These are phyloP conservation scores for Venturia effusa DNA, from an alignment of 2,329 filamentous ascomycete genomes.

Conservation along the genomic window DNA sequence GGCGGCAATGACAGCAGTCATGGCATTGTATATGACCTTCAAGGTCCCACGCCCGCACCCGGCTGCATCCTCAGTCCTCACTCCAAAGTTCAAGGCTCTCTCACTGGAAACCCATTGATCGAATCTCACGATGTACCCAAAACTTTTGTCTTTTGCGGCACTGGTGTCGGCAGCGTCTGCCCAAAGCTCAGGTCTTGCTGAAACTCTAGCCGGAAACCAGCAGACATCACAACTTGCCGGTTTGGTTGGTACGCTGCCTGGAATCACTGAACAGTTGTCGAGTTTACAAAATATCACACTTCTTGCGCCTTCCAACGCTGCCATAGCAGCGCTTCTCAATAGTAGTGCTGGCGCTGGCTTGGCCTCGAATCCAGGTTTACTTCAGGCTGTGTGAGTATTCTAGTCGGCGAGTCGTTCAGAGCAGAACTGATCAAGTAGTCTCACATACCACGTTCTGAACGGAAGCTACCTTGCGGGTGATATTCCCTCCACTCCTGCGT, in stretches of 20 bases:
- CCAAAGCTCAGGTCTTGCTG: constrained; percentile 22
- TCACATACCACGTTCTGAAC: constrained; percentile 49
- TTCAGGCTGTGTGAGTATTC: constrained; percentile 29
- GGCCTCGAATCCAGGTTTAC: constrained; percentile 20
- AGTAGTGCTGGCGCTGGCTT: constrained; percentile 21
- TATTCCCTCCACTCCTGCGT: constrained; percentile 30
- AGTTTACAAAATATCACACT: constrained; percentile 43
- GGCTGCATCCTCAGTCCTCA: neutral
- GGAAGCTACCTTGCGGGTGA: constrained; percentile 33
- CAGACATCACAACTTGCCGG: constrained; percentile 23
- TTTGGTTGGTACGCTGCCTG: constrained; percentile 27
- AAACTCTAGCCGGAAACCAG: constrained; percentile 21
- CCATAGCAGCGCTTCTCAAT: constrained; percentile 31
- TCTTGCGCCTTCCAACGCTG: constrained; percentile 46
- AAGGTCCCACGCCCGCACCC: neutral
- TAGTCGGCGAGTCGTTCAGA: too few species aligned
- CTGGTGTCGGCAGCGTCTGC: constrained; percentile 24
- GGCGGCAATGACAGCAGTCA: neutral
- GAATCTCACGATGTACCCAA: constrained; percentile 27
- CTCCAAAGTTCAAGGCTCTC: neutral
- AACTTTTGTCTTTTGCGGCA: constrained; percentile 25
- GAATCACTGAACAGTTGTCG: constrained; percentile 27
- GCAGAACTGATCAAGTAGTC: constrained; percentile 8
- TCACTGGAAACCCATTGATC: neutral
- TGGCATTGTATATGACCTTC: neutral